Evolutionary conservation across 768 basidiomycete species (phyloP).

Genomic region (Russula griseocarnosa): DNA sequence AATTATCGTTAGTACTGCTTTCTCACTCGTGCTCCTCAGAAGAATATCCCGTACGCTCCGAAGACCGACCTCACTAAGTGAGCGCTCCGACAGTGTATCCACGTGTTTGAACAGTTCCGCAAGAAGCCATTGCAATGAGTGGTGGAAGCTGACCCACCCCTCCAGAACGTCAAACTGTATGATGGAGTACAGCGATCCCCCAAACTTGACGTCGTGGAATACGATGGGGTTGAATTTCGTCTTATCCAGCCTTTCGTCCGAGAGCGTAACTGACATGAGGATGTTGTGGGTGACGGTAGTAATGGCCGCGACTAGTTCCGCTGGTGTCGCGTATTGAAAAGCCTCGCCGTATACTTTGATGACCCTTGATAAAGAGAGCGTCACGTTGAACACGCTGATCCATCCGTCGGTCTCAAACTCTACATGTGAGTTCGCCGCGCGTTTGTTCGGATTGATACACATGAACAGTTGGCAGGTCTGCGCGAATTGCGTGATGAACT

Average conservation of each 20-base stretch:
- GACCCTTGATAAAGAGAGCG: slow-evolving; percentile 81
- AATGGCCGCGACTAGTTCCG: slow-evolving; percentile 64
- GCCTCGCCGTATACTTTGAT: slow-evolving; percentile 89
- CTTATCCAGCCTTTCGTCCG: slow-evolving; percentile 64
- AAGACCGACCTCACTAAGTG: slow-evolving; percentile 49
- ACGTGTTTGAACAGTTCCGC: slow-evolving; percentile 86
- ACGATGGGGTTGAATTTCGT: slow-evolving; percentile 57
- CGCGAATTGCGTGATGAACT: slow-evolving; percentile 67
- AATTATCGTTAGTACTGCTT: slow-evolving; percentile 67
- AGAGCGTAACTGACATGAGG: slow-evolving; percentile 62
- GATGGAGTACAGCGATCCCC: slow-evolving; percentile 52
- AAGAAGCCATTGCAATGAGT: slow-evolving; percentile 86
- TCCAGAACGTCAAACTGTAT: slow-evolving; percentile 76
- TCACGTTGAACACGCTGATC: slow-evolving; percentile 96
- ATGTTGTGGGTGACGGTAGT: slow-evolving; percentile 67
- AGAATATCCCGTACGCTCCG: slow-evolving; percentile 58
- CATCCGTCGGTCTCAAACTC: slow-evolving; percentile 97
- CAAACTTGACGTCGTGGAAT: slow-evolving; percentile 68
- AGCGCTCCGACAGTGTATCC: slow-evolving; percentile 55
- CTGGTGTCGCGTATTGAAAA: slow-evolving; percentile 53
- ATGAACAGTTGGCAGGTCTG: slow-evolving; percentile 85
- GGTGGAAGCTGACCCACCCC: slow-evolving; percentile 88
- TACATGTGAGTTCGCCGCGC: slow-evolving; percentile 77
- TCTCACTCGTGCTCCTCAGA: slow-evolving; percentile 56
- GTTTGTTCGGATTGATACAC: slow-evolving; percentile 87